Conservation (phyloP, 495 filamentous ascomycete species). For the Gamarada debralockiae region DNA sequence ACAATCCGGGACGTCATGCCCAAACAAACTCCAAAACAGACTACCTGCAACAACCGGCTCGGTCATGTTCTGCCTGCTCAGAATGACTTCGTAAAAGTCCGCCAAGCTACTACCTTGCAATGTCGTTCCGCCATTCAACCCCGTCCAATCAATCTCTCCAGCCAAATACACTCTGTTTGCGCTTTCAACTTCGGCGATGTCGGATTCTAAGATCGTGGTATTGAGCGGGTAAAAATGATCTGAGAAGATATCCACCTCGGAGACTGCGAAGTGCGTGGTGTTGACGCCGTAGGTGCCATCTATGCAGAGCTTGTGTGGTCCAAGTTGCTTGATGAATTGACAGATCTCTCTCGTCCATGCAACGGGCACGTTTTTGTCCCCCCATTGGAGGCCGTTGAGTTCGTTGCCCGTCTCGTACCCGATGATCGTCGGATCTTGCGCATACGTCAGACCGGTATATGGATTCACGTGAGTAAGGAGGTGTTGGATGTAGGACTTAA, state of each 20-base stretch:
- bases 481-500: slow-evolving; percentile 48
- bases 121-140: slow-evolving; percentile 24
- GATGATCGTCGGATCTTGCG: slow-evolving; percentile 53
- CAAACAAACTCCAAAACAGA: slow-evolving; percentile 49
- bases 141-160: slow-evolving; percentile 52
- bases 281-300: slow-evolving; percentile 56
- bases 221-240: slow-evolving; percentile 52
- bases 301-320: slow-evolving; percentile 44
- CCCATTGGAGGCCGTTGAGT: slow-evolving; percentile 43
- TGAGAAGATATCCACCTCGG: slow-evolving; percentile 47
- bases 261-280: slow-evolving; percentile 39
- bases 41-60: slow-evolving; percentile 35
- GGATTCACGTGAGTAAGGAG: slow-evolving; percentile 48
- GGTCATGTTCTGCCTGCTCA: slow-evolving; percentile 29
- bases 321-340: slow-evolving; percentile 43
- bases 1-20: slow-evolving; percentile 48
- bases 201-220: slow-evolving; percentile 35
- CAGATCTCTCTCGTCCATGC: slow-evolving; percentile 47
- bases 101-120: slow-evolving; percentile 21
- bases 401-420: slow-evolving; percentile 55
- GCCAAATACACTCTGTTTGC: slow-evolving; percentile 43
- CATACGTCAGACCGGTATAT: slow-evolving; percentile 51
- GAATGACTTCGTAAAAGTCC: slow-evolving; percentile 41
- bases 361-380: slow-evolving; percentile 45
- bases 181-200: slow-evolving; percentile 35